phyloP scores from a whole-genome alignment of 768 basidiomycete genomes.

The Gloeophyllum trabeum region DNA sequence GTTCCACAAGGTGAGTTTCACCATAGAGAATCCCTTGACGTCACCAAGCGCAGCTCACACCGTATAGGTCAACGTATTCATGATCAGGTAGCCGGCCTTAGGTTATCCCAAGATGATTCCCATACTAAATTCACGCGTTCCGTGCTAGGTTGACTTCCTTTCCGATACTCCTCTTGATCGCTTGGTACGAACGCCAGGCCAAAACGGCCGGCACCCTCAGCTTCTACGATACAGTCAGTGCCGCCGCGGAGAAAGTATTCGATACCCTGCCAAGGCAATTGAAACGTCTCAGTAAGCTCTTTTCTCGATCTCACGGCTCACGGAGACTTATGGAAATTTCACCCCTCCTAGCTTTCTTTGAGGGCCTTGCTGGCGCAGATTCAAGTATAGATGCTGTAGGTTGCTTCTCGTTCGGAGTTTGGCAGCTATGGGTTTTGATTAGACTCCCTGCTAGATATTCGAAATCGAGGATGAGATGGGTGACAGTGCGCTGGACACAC shows the following conservation, averaged over 20 bases:
- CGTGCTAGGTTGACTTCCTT: slow-evolving; percentile 64
- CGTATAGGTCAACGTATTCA: slow-evolving; percentile 70
- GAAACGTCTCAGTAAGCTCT: slow-evolving; percentile 58
- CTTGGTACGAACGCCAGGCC: slow-evolving; percentile 79
- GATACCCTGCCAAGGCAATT: slow-evolving; percentile 71
- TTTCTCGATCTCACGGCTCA: slow-evolving; percentile 1
- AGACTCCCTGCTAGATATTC: slow-evolving; percentile 42
- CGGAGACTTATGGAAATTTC: neutral
- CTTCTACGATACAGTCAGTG: slow-evolving; percentile 63
- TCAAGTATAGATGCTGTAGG: slow-evolving; percentile 64
- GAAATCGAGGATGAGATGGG: slow-evolving; percentile 62
- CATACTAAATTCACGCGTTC: slow-evolving; percentile 1
- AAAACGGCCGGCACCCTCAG: slow-evolving; percentile 53
- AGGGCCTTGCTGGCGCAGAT: slow-evolving; percentile 62
- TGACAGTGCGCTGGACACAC: slow-evolving; percentile 45
- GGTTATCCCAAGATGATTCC: neutral
- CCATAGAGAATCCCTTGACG: neutral
- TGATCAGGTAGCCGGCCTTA: slow-evolving; percentile 49
- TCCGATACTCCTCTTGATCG: slow-evolving; percentile 70
- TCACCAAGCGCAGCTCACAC: slow-evolving; percentile 10
- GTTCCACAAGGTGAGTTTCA: slow-evolving; percentile 77
- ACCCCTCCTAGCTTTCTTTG: slow-evolving; percentile 53
- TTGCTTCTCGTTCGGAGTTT: slow-evolving; percentile 12
- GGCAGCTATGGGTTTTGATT: slow-evolving; percentile 2
- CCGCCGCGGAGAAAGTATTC: slow-evolving; percentile 54